Conservation (phyloP, 305 asterid species). For the Euphrasia arctica region DNA sequence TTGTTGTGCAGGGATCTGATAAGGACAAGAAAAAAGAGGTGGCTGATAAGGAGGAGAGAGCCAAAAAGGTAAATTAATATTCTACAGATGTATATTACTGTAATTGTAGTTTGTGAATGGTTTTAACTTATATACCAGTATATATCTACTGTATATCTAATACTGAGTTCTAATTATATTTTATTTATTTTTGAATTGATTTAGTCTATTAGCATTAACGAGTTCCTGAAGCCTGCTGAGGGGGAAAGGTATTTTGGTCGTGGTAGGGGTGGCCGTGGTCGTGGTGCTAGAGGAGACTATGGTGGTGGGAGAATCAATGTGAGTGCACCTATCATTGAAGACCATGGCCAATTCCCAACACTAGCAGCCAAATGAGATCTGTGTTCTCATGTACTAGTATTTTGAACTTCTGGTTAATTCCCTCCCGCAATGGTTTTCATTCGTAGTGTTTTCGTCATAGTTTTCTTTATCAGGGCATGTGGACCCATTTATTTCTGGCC, state of each 20-base stretch:
- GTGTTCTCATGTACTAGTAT: constrained; percentile 17
- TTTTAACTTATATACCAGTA: too few species aligned
- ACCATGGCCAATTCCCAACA: constrained; percentile 65
- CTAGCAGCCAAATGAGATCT: constrained; percentile 51
- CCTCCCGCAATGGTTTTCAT: not conserved
- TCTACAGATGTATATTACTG: not conserved
- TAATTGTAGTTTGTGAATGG: not conserved
- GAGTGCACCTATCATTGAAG: constrained; percentile 55
- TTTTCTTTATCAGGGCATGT: constrained; percentile 11
- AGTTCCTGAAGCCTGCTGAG: constrained; percentile 83
- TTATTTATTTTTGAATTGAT: not conserved
- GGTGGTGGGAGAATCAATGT: constrained; percentile 1
- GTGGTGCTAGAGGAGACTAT: constrained; percentile 41
- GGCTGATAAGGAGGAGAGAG: constrained; percentile 79
- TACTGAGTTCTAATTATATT: not conserved
- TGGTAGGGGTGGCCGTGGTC: constrained; percentile 63
- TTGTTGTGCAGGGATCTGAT: constrained; percentile 52
- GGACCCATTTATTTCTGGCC: constrained; percentile 20
- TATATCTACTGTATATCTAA: not conserved
- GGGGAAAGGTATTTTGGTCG: constrained; percentile 62
- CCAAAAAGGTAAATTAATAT: constrained; percentile 56
- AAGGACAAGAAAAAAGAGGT: constrained; percentile 77
- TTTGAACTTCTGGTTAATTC: not conserved
- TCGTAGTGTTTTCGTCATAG: constrained; percentile 12
- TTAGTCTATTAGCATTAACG: constrained; percentile 82